Conservation (phyloP, 1,284 basidiomycete species). For the Cutaneotrichosporon sp. region DNA sequence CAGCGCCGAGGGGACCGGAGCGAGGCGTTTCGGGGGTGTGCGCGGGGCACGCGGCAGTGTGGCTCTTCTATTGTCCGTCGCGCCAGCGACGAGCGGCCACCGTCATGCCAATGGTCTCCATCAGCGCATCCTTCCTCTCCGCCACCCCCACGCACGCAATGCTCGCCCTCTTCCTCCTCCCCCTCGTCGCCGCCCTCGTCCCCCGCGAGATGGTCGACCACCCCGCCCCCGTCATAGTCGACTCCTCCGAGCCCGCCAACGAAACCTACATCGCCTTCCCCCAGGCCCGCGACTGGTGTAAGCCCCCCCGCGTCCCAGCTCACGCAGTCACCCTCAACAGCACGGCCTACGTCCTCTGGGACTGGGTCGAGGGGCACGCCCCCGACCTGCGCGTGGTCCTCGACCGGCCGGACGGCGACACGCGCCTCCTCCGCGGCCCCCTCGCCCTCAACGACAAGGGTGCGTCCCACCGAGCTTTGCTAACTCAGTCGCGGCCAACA, state of each 20-base stretch:
- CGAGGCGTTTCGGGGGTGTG: not conserved
- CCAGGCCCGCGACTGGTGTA: not conserved
- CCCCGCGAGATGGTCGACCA: not conserved
- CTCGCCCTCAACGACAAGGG: not conserved
- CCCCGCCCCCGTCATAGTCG: not conserved
- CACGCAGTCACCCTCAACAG: not conserved
- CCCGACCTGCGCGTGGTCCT: not conserved
- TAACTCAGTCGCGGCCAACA: constrained; percentile 1
- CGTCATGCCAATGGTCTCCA: too few species aligned
- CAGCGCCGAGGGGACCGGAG: not conserved
- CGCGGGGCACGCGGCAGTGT: not conserved
- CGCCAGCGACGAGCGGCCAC: too few species aligned
- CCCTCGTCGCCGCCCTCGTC: not conserved
- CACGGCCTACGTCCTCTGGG: not conserved
- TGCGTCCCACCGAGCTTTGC: not conserved
- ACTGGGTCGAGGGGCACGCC: not conserved
- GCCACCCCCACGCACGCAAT: not conserved
- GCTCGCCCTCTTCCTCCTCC: not conserved
- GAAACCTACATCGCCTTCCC: not conserved
- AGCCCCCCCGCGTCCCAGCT: not conserved
- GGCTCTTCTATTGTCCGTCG: not conserved
- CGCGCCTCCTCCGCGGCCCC: not conserved
- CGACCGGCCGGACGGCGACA: not conserved
- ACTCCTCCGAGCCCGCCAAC: not conserved
- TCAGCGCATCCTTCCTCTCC: too few species aligned